Base-by-base conservation (phyloP, 176 grass and related monocot genomes). In the Alopecurus myosuroides region DNA sequence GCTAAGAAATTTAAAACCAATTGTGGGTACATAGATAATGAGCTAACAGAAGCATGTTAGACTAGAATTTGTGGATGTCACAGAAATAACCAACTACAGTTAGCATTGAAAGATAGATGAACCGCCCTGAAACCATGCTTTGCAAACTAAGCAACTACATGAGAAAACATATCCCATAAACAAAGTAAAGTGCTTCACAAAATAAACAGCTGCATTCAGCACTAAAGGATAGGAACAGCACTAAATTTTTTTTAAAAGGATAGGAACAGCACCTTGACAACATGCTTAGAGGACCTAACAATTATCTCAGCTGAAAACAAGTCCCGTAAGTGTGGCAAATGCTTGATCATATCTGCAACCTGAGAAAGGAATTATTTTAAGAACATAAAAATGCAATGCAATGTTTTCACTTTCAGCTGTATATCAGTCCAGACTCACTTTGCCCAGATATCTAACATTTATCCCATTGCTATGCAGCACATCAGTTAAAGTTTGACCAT, bases 361-460 rank as follows among this genome's bases (percentile, higher is more conserved):
- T 99, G 92, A 86, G 35, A 74, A 74, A 86, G 37, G 35, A 82
- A 76, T 91, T 77, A 52, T 62, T 71, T 74, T 75, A 87, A 29
- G 58, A 40, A 68, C 11, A 82, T 39, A 36, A 34, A 52, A 66
- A 77, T 58, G 41, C 39, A 20, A 75, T 48, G 12, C 29, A 74
- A 52, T 36, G 19, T 17, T 63, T 49, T 34, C 62, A 74, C 30
- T 41, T 88, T 86, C 30, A 88, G 67, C 13, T n/a, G 76, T 58
- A 56, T 78, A 58, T 79, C 77, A 78, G 78, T 72, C 62, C 84
- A 77, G 4, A 83, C 89, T 89, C 81, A 99, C 97, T 83, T 96
- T 99, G 69, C 97, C 97, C 33, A 99, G 88, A 78, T 99, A 99
- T 40, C 97, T 89, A 86, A 99, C 76, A 74, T 96, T 99, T 87